Conservation (phyloP, 108 stramenopile species). For the Skeletonema marinoi region DNA sequence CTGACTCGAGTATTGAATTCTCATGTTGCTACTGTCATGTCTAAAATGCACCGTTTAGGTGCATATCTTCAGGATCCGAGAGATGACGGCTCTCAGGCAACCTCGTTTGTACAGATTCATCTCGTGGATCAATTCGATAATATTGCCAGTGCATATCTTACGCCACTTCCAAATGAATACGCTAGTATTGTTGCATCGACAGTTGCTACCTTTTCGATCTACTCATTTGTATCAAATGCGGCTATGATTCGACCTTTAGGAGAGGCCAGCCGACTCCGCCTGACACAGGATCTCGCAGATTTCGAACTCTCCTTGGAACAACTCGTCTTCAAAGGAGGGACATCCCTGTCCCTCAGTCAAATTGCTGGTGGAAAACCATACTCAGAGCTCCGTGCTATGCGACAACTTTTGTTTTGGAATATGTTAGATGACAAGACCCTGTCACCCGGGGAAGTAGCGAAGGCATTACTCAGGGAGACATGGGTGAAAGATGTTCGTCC, state of each 20-base stretch:
- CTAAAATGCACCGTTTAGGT: conserved; percentile 75
- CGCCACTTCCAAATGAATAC: conserved; percentile 72
- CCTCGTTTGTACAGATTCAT: conserved; percentile 78
- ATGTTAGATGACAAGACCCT: conserved; percentile 70
- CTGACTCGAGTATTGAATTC: conserved; percentile 70
- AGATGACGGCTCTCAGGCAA: conserved; percentile 30
- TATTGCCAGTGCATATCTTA: conserved; percentile 56
- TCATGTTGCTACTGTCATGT: conserved; percentile 57
- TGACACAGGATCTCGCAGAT: conserved; percentile 87
- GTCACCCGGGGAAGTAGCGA: conserved; percentile 62
- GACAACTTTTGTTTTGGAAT: conserved; percentile 88
- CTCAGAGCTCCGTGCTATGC: conserved; percentile 81
- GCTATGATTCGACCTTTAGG: conserved; percentile 78
- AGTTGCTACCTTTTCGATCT: conserved; percentile 78
- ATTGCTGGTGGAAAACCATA: conserved; percentile 83
- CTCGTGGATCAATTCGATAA: conserved; percentile 61
- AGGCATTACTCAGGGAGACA: conserved; percentile 68
- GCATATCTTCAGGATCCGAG: conserved; percentile 54
- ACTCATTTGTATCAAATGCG: conserved; percentile 82
- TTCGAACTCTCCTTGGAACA: conserved; percentile 83
- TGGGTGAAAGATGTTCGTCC: conserved; percentile 88
- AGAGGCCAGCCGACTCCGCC: conserved; percentile 65
- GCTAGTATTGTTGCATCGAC: conserved; percentile 68
- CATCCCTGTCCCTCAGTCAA: conserved; percentile 55
- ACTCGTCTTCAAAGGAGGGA: conserved; percentile 68